Base-by-base conservation (phyloP, 106 monocot species). In the Allium cepa region DNA sequence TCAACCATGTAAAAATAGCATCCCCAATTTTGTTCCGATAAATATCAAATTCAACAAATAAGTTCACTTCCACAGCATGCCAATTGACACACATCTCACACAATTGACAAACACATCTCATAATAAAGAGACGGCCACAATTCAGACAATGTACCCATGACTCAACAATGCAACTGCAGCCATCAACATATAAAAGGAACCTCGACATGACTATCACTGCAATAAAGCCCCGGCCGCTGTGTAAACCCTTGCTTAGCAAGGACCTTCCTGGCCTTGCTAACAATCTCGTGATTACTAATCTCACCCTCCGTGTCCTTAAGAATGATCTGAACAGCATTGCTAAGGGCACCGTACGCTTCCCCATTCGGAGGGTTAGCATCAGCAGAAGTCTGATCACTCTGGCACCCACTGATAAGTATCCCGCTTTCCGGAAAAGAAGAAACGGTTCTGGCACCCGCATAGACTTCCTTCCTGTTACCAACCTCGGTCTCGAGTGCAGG, bases 201-300 rank as follows among this genome's bases (percentile, higher is more conserved):
- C 51, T 76, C 75, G 8, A 76, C 83, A 70, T 85, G 81, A 60
- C 80, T 64, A 60, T 96, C 91, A 4, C 77, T 78, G 80, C 92
- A 96, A 78, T 96, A 96, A 47, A 96, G 78, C 15, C 92, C 96
- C 0, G 92, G 96, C 11, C 76, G 75, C 75, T 96, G 96, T 10
- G 68, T 49, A 69, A 82, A 92, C 4, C 96, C 88, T 67, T 88
- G 83, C 57, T 66, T 77, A 0, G 69, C 28, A 53, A 96, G 73
- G 63, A 86, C 55, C 67, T 84, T 47, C 50, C 92, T 74, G 53
- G 83, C 91, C 68, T 36, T 88, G 62, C 18, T 8, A 15, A 96
- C 96, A 11, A 96, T 77, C 70, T 88, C 86, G 58, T 68, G 60
- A 70, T 96, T 91, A 18, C 75, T 76, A 26, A 92, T 64, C 6